Evolutionary conservation across 1,284 basidiomycete species (phyloP), one percentile per base, ranked within the genome.

Genomic region (Ustilago hordei): DNA sequence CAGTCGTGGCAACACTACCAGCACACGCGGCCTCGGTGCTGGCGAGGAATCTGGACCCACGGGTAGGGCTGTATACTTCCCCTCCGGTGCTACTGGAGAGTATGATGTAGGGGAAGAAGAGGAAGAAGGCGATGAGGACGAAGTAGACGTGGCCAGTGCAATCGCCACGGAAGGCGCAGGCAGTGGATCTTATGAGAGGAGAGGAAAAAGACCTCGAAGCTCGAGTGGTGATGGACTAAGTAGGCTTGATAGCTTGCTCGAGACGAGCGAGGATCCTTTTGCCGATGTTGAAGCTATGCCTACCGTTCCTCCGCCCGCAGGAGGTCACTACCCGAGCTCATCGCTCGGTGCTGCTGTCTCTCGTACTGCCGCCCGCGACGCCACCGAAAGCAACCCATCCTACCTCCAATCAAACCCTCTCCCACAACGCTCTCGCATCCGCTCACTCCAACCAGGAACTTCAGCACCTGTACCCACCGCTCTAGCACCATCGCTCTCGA

Each of bases 341-440:
- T 61, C 74, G 6, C 60, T 81, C 1, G 75, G 74, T 7, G 78
- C 69, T 12, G 79, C 78, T 2, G 75, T 69, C 7, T 55, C 75
- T 11, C 60, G 77, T 9, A 70, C 65, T 2, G 64, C 36, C 28
- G 60, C 55, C 1, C 73, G 55, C 11, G 52, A 72, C 6, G 3
- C 50, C 19, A 19, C 23, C 23, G 23, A 28, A 28, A 28, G 38
- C 53, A 38, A 32, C 35, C 19, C 53, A 17, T 32, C 34, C 17
- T 59, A 38, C 13, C 52, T 60, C 7, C 54, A 54, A n/a, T 32
- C 69, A 17, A 65, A 61, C 35, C 55, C 39, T 3, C 38, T 67
- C 6, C 68, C 73, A 17, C 68, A 64, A 48, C 57, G 70, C 9
- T 55, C 35, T 8, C 70, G 65, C 2, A 64, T 75, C 53, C 64